Percentiles rank a stretch among this genome's conserved stretches.
phyloP scores from a whole-genome alignment of 768 basidiomycete species.

The Amanita fuliginea region DNA sequence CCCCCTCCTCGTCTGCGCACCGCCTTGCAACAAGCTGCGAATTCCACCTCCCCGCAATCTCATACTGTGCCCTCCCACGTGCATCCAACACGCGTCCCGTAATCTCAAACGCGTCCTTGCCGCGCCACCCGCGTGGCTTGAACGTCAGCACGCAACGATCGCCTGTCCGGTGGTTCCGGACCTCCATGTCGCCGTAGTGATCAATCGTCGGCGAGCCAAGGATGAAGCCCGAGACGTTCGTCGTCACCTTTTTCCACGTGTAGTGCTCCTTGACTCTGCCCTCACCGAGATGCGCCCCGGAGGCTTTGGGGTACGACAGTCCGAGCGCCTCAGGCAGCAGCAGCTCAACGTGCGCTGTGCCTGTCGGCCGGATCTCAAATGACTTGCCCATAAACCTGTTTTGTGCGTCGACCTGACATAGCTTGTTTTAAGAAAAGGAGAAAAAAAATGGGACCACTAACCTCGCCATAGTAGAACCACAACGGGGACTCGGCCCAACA shows the following conservation, averaged over 20 bases:
- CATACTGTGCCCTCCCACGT: constrained; percentile 57
- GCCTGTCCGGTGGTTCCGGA: constrained; percentile 85
- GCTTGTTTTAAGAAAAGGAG: no score
- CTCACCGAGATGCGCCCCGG: constrained; percentile 20
- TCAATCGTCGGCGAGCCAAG: constrained; percentile 82
- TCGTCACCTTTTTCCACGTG: constrained; percentile 92
- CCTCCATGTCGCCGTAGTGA: constrained; percentile 91
- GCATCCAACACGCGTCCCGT: constrained; percentile 71
- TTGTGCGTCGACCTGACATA: constrained; percentile 78
- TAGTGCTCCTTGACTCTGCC: constrained; percentile 80
- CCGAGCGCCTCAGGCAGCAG: constrained; percentile 59
- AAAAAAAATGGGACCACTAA: constrained; percentile 15
- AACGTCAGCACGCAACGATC: constrained; percentile 86
- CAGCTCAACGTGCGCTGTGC: constrained; percentile 84
- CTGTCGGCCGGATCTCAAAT: constrained; percentile 93
- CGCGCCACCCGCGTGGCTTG: constrained; percentile 94
- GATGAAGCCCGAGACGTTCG: constrained; percentile 87
- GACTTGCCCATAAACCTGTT: constrained; percentile 95
- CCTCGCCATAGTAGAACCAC: constrained; percentile 91
- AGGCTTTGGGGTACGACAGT: constrained; percentile 49
- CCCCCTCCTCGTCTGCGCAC: constrained; percentile 38
- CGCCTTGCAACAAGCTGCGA: constrained; percentile 84
- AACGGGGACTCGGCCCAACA: constrained; percentile 87
- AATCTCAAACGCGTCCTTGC: constrained; percentile 87
- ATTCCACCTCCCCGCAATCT: constrained; percentile 94